Base-by-base conservation (phyloP, 768 basidiomycete genomes). In the Candolleomyces eurysporus region DNA sequence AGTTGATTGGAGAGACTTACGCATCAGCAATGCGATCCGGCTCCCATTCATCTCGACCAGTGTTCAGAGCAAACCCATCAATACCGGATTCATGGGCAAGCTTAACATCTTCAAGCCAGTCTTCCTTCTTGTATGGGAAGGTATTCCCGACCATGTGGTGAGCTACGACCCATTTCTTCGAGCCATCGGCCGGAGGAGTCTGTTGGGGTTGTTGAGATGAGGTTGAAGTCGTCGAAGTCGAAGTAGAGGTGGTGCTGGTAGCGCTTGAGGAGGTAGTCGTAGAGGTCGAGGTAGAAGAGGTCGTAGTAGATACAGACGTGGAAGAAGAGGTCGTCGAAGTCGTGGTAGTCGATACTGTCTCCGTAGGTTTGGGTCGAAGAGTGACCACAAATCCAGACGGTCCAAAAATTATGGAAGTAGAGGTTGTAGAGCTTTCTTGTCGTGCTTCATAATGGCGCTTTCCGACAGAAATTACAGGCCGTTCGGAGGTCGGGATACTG, bases 31-130 rank as follows among this genome's bases (percentile, higher is more conserved):
- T 83, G 55, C 84, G 83, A 48, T 74, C 75, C 40, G 80, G 76
- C 65, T 91, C 82, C 88, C 88, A 92, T 46, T 70, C 63, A 66
- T 90, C 88, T 0, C 65, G 67, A 22, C 91, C 91, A 49, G 88
- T 78, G 67, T 92, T 92, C 59, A 93, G 77, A 0, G 88, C 87
- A 70, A 89, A 90, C 1, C 78, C 88, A 62, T 90, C 88, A 64
- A 90, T 82, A 16, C 86, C 86, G 59, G 78, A 80, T 5, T 77
- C 69, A 60, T 82, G 74, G 0, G 90, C 90, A 16, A 85, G 79
- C 3, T 64, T 31, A 22, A 90, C 83, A 66, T 90, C 82, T 55
- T 81, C 71, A 70, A 62, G 61, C 80, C 81, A 82, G 58, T 82
- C 79, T 60, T 76, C 65, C 16, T 74, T 59, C 7, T 71, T 83